Base-by-base conservation (phyloP, 345 rosid genomes). In the Eucalyptus dawsonii region DNA sequence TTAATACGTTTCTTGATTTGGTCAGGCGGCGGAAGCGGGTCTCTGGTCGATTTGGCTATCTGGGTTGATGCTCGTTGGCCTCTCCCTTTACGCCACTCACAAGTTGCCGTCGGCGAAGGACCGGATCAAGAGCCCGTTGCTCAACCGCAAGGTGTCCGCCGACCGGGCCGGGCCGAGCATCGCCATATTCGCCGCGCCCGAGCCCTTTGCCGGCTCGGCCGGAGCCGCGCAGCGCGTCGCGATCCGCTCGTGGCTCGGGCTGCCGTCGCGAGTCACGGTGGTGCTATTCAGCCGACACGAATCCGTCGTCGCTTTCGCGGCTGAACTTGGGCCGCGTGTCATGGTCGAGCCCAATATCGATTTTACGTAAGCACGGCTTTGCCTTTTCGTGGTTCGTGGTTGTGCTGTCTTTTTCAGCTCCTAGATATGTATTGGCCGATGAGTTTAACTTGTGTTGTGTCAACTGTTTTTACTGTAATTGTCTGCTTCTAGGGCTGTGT, bases 181-280 rank as follows among this genome's bases (percentile, higher is more conserved):
- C 91, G 92, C 97, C 42, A 92, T 97, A 25, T 97, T 97, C 88
- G 91, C 99, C 5, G 94, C 96, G 15, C 94, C 96, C 60, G 31
- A 86, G 80, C 95, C 95, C 49, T 88, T 90, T 80, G 24, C 49
- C 37, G 95, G 93, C 58, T 92, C 95, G 21, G 91, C 42, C 80
- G 95, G 94, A 44, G 60, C 89, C 69, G 93, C 88, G 89, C 98
- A 95, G 93, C 88, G 91, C 56, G 86, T 94, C 24, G 93, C 93
- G 88, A 72, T 98, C 91, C 96, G 94, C 5, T 95, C 99, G 50
- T 97, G 99, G 99, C 97, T 97, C 87, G 94, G 94, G 92, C 92
- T 96, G 91, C 95, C 98, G n/a, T 91, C 97, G 14, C 92, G 92
- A 80, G 53, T 98, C 91, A 91, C 88, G 3, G 96, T 97, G 88